Conservation (phyloP, 768 basidiomycete genomes). For the Coprinopsis marcescibilis region DNA sequence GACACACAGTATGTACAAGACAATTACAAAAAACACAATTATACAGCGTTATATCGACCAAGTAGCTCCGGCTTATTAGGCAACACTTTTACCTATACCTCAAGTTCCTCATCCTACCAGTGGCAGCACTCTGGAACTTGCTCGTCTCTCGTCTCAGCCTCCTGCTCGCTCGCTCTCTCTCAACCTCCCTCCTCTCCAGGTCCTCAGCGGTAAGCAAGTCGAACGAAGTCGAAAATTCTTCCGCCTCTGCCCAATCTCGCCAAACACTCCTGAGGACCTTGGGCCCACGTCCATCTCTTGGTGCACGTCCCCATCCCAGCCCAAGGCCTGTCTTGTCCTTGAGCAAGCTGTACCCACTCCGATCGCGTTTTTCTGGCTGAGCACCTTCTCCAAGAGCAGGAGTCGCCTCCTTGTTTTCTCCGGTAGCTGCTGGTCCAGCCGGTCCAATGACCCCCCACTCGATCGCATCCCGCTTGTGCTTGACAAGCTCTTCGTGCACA, state of each 20-base stretch:
- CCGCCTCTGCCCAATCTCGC: slow-evolving; percentile 92
- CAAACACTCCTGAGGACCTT: slow-evolving; percentile 83
- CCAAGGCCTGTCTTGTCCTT: slow-evolving; percentile 84
- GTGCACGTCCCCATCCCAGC: slow-evolving; percentile 68
- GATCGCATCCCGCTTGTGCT: slow-evolving; percentile 91
- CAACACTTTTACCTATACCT: slow-evolving; percentile 9
- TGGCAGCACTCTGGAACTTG: slow-evolving; percentile 12
- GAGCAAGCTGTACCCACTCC: slow-evolving; percentile 48
- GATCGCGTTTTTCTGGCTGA: slow-evolving; percentile 34
- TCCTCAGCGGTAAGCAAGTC: slow-evolving; percentile 87
- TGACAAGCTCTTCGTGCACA: slow-evolving; percentile 90
- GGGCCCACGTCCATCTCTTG: slow-evolving; percentile 75
- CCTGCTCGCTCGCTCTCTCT: slow-evolving; percentile 81
- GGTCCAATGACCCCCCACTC: slow-evolving; percentile 84
- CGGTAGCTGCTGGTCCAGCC: neutral
- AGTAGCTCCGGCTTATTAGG: no score
- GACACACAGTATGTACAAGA: no score
- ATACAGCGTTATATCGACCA: no score
- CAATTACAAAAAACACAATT: no score
- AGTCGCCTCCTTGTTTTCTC: neutral
- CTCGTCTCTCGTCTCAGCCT: slow-evolving; percentile 12
- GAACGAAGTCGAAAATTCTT: slow-evolving; percentile 84
- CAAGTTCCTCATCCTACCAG: slow-evolving; percentile 13
- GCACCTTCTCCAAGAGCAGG: slow-evolving; percentile 29
- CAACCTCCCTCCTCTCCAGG: slow-evolving; percentile 83